Conservation (phyloP, 225 moss, liverwort and hornwort genomes). For the Pseudoscleropodium purum region DNA sequence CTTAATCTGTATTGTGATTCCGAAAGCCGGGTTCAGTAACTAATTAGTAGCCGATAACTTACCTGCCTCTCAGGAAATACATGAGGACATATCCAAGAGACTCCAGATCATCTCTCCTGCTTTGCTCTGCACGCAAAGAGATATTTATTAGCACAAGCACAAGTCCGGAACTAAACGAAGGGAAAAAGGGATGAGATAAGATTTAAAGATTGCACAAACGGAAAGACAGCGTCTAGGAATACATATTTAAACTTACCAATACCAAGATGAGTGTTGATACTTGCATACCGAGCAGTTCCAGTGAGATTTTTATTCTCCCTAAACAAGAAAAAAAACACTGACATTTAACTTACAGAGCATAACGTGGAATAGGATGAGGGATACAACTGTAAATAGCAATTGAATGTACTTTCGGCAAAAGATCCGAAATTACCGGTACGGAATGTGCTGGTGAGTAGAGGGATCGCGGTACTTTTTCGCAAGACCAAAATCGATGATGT, state of each 20-base stretch:
- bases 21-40: background rate
- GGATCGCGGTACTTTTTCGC: slow-evolving; percentile 44
- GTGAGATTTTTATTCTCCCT: slow-evolving; percentile 97
- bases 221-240: background rate
- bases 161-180: background rate
- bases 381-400: background rate
- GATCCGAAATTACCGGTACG: slow-evolving; percentile 17
- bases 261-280: slow-evolving; percentile 43
- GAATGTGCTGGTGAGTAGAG: slow-evolving; percentile 28
- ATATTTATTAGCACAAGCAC: background rate
- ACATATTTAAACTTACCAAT: slow-evolving; percentile 44
- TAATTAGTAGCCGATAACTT: background rate
- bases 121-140: slow-evolving; percentile 33
- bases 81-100: slow-evolving; percentile 55
- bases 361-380: background rate
- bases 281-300: slow-evolving; percentile 46
- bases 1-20: background rate
- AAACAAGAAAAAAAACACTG: background rate
- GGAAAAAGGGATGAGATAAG: background rate
- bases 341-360: background rate
- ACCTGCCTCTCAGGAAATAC: slow-evolving; percentile 59
- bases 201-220: background rate
- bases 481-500: slow-evolving; percentile 46
- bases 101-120: slow-evolving; percentile 47
- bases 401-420: background rate